Evolutionary conservation across 352 stramenopile species (phyloP).

Genomic region (Phytophthora foliorum): DNA sequence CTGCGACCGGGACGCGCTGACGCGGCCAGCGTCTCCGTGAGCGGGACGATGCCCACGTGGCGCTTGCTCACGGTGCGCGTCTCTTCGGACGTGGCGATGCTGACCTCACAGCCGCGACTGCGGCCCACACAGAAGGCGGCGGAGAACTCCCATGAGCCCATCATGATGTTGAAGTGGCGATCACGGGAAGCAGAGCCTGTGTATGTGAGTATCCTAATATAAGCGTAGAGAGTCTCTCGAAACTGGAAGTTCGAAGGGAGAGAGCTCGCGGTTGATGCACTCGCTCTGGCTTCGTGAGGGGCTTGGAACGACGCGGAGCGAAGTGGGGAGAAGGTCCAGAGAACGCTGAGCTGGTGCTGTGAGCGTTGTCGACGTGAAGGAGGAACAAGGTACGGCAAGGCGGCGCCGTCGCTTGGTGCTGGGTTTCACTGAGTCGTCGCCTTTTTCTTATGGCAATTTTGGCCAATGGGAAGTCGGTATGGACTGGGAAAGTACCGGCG

Average conservation of each 20-base stretch:
- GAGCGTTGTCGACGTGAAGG: neutral
- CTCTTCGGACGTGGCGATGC: constrained; percentile 74
- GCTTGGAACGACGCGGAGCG: neutral
- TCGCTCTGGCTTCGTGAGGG: constrained; percentile 3
- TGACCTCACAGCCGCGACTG: constrained; percentile 74
- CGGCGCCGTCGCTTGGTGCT: constrained; percentile 25
- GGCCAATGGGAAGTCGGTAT: constrained; percentile 7
- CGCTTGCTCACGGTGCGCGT: constrained; percentile 84
- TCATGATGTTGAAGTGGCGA: constrained; percentile 30
- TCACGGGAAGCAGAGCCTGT: neutral
- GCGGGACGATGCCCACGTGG: constrained; percentile 69
- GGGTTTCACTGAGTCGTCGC: constrained; percentile 22
- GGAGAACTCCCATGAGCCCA: constrained; percentile 56
- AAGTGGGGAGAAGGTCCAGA: neutral
- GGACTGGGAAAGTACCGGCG: neutral
- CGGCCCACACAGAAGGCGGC: constrained; percentile 75
- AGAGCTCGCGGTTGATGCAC: constrained; percentile 4
- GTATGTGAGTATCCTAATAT: constrained; percentile 10
- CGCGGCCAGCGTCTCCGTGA: constrained; percentile 33
- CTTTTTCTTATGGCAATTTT: constrained; percentile 20
- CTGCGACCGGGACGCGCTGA: constrained; percentile 1
- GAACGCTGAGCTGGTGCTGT: neutral
- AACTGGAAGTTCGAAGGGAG: neutral
- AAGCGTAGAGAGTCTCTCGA: constrained; percentile 2
- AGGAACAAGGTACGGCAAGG: constrained; percentile 9